Base-by-base conservation (phyloP, 2,329 filamentous ascomycete genomes). In the Trichoderma semiorbis region DNA sequence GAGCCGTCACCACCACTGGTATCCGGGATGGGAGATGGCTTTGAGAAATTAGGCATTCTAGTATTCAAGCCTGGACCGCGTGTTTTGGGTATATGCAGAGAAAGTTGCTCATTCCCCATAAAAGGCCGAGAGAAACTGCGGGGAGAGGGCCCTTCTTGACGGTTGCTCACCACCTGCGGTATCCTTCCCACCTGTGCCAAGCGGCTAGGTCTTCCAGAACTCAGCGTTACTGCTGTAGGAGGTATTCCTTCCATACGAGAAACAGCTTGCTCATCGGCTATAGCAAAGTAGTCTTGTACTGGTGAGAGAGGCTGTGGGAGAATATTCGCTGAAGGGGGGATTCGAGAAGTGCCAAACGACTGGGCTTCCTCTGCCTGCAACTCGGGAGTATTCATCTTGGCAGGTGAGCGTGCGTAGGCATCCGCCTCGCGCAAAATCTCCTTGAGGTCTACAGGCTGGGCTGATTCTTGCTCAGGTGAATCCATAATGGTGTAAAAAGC, bases 101-200 rank as follows among this genome's bases (percentile, higher is more conserved):
- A 77, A 69, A 72, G 74, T 71, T 86, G 83, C 57, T 85, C 73
- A 74, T 88, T 90, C 14, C 85, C 79, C 63, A 86, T 81, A 78
- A 97, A 97, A 0, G 95, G 94, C 10, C 94, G 86, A 3, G 95
- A 97, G 79, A 97, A 97, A 36, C 93, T 97, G 78, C 90, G 91
- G 1, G 92, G 88, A 0, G 93, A 91, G 1, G 89, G 88, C 62
- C 88, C 88, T 73, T 92, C 88, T 43, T 90, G 85, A 68, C 90
- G 87, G 61, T 87, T 90, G 60, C 89, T 93, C 34, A 95, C 85
- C 5, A 97, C 93, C 76, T 90, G 90, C 10, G 95, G 95, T 66
- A 97, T 97, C 18, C 95, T 89, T 10, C 94, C 95, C 61, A 97
- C 90, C 75, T 95, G 93, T 32, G 91, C 89, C 21, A 97, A 84